These are phyloP conservation scores for Cichorium intybus DNA, from an alignment of 140 eudicot species.

Conservation along the genomic window DNA sequence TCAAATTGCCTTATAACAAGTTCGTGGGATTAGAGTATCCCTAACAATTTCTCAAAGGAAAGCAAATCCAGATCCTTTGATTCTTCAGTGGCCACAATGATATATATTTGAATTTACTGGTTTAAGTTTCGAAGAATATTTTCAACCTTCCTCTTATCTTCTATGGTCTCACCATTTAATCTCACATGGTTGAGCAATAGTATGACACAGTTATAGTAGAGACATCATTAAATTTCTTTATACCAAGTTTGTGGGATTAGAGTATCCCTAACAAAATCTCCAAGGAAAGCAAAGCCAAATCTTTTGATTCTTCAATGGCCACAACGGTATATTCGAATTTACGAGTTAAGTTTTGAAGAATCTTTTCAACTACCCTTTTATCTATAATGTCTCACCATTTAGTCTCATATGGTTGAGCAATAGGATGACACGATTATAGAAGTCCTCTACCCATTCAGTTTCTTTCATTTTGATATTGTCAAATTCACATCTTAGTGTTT, in stretches of 20 bases:
- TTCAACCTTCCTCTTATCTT: too few species aligned
- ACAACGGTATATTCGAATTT: background rate
- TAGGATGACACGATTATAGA: background rate
- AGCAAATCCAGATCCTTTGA: background rate
- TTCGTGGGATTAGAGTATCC: background rate
- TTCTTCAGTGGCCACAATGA: background rate
- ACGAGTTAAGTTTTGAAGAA: background rate
- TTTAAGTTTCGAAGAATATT: background rate
- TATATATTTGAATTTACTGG: background rate
- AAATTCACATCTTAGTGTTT: background rate
- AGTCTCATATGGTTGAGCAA: background rate
- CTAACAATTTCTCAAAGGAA: background rate
- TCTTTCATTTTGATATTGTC: background rate
- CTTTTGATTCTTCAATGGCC: background rate
- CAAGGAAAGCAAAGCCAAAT: background rate
- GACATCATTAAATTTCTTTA: too few species aligned
- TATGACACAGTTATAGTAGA: too few species aligned
- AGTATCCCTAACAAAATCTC: background rate
- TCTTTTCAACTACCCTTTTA: background rate
- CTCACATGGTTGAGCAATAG: too few species aligned
- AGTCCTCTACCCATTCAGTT: background rate
- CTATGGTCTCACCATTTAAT: background rate
- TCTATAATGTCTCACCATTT: background rate
- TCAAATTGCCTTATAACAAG: too few species aligned
- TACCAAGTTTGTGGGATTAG: too few species aligned